Base-by-base conservation (phyloP, 1,139 yeast genomes). In the Zygosaccharomyces pseudobailii region DNA sequence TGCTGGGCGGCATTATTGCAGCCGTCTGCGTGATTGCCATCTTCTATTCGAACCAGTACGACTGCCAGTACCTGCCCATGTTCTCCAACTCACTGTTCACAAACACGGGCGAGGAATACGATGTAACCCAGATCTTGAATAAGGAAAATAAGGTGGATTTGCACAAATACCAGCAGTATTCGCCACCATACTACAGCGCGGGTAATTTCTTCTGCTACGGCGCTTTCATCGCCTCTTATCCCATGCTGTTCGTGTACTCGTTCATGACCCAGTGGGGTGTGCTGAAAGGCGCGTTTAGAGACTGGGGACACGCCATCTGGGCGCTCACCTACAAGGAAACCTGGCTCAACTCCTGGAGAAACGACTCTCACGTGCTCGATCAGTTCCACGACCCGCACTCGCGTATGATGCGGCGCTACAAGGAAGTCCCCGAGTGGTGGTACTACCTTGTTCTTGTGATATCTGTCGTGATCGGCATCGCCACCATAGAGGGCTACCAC, bases 361-460 rank as follows among this genome's bases (percentile, higher is more conserved):
- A 39, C 10, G 53, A 52, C 1, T 43, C 49, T n/a, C 37, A 41
- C 5, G 47, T 47, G 10, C 30, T 65, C 44, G 70, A 66, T 7
- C 69, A 65, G 3, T 71, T 66, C 51, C 60, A 72, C 23, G 87
- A 81, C 55, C 78, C 84, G 0, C 83, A 80, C 53, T 71, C 78
- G 38, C 69, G 71, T 45, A 75, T 79, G 77, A 79, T 80, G 82
- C 53, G 71, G 24, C 65, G 67, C 20, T 79, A 79, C 60, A 71
- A 71, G 34, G 87, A 82, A 55, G 85, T 80, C 19, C 87, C 87
- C 8, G 82, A 80, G 51, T 76, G 78, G 76, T 78, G 79, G 73
- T 82, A 75, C 55, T 54, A 77, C 22, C 47, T 67, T 9, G 72
- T 81, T 17, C 64, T 81, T 47, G 51, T 76, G n/a, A 53, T 74